phyloP scores from a whole-genome alignment of 345 rosid species.

The Anacardium occidentale region DNA sequence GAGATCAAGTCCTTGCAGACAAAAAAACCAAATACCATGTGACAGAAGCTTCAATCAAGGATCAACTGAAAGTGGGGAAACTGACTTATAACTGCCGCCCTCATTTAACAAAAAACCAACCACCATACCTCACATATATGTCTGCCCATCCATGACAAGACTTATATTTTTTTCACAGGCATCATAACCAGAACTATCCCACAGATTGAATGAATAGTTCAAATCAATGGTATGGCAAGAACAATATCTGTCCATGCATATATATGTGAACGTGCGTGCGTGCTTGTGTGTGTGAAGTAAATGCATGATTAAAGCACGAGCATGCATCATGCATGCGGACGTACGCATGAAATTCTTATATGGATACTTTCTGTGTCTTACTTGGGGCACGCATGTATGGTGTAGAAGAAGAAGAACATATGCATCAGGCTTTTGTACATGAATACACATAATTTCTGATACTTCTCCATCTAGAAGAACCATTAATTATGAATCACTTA shows the following conservation, averaged over 20 bases:
- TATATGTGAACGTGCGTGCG: too few species aligned
- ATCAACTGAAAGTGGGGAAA: slow-evolving; percentile 11
- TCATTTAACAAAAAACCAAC: slow-evolving; percentile 21
- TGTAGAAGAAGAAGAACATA: not conserved
- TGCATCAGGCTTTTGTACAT: too few species aligned
- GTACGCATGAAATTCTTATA: not conserved
- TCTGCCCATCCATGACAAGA: not conserved
- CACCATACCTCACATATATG: slow-evolving; percentile 3
- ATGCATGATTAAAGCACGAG: not conserved
- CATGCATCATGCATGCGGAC: not conserved
- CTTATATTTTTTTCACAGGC: not conserved
- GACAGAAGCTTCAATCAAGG: not conserved
- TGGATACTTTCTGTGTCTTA: not conserved
- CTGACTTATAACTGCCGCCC: slow-evolving; percentile 18
- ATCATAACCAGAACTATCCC: too few species aligned
- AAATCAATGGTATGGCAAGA: too few species aligned
- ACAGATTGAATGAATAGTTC: too few species aligned
- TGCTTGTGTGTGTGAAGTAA: not conserved
- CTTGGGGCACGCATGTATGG: not conserved
- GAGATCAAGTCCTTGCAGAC: not conserved
- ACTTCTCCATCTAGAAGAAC: not conserved
- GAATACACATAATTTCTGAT: not conserved
- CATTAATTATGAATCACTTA: not conserved
- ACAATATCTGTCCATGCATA: not conserved
- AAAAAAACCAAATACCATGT: slow-evolving; percentile 10